Percentiles rank a stretch among this genome's conserved stretches.
These are phyloP conservation scores for Xylaria scruposa DNA, from an alignment of 495 filamentous ascomycete genomes.

Conservation along the genomic window DNA sequence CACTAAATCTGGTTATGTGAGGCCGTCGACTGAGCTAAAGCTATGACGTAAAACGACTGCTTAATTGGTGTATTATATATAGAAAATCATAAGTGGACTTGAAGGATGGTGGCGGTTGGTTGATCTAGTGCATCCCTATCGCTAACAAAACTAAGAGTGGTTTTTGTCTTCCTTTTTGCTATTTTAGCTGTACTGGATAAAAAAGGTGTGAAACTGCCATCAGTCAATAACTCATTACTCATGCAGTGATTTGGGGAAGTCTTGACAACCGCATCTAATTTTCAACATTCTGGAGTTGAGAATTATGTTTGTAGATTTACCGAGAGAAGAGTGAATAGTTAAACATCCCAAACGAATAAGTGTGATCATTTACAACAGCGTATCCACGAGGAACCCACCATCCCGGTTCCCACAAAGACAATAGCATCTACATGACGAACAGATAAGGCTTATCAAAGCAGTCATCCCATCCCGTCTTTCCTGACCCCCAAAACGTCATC, in stretches of 20 bases:
- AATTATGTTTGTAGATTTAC: background rate
- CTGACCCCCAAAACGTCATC: conserved; percentile 17
- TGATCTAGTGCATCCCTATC: background rate
- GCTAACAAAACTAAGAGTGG: background rate
- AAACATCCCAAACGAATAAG: background rate
- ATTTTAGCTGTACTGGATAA: background rate
- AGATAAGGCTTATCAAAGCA: conserved; percentile 27
- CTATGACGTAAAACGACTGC: background rate
- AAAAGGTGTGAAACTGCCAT: background rate
- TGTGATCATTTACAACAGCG: background rate
- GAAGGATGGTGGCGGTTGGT: background rate
- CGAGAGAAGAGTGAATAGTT: background rate
- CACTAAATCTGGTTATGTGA: background rate
- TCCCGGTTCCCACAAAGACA: background rate
- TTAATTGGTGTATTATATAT: background rate
- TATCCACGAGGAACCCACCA: background rate
- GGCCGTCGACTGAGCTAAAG: background rate
- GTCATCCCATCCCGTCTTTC: conserved; percentile 24
- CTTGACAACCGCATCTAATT: background rate
- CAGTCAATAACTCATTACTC: background rate
- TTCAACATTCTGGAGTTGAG: background rate
- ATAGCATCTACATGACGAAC: conserved; percentile 4
- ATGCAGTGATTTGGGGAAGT: background rate
- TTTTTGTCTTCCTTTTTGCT: too few species aligned
- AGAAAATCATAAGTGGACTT: background rate